These are phyloP conservation scores for Achaetomiella virescens DNA, from an alignment of 495 filamentous ascomycete species.

Conservation along the genomic window DNA sequence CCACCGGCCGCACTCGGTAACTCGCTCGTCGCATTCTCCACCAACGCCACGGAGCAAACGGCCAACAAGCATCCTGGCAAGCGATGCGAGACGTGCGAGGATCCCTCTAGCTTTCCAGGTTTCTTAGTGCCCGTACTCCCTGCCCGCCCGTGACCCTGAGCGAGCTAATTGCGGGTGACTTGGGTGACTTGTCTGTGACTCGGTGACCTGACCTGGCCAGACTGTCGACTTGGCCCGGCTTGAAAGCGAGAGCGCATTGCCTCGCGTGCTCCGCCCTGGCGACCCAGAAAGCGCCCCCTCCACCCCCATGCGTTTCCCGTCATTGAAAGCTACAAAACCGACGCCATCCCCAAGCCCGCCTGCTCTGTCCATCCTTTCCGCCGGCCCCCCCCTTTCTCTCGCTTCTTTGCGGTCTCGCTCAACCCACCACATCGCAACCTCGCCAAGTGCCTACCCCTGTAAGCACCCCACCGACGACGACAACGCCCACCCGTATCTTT, in stretches of 20 bases:
- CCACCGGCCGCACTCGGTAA: not conserved
- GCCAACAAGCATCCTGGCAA: conserved; percentile 17
- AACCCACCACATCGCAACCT: not conserved
- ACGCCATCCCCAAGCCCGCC: conserved; percentile 20
- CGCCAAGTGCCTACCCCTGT: not conserved
- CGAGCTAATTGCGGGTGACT: conserved; percentile 23
- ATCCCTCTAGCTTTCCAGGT: conserved; percentile 10
- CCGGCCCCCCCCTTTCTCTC: not conserved
- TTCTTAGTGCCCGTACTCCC: conserved; percentile 12
- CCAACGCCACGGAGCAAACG: conserved; percentile 11
- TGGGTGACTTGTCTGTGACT: conserved; percentile 22
- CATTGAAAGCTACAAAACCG: conserved; percentile 28
- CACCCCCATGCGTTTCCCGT: conserved; percentile 1
- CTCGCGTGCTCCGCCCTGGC: conserved; percentile 23
- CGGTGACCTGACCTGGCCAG: conserved; percentile 17
- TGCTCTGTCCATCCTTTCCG: conserved; percentile 1
- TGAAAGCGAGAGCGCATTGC: not conserved
- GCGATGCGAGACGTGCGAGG: conserved; percentile 25
- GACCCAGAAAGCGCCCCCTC: not conserved
- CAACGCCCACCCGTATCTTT: conserved; percentile 1
- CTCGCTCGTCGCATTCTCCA: conserved; percentile 8
- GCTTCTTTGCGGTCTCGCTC: not conserved
- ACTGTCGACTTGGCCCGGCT: conserved; percentile 6
- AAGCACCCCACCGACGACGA: conserved; percentile 3
- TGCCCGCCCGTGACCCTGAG: conserved; percentile 22